These are phyloP conservation scores for Tetracentron sinense DNA, from an alignment of 164 flowering plant genomes.

Conservation along the genomic window DNA sequence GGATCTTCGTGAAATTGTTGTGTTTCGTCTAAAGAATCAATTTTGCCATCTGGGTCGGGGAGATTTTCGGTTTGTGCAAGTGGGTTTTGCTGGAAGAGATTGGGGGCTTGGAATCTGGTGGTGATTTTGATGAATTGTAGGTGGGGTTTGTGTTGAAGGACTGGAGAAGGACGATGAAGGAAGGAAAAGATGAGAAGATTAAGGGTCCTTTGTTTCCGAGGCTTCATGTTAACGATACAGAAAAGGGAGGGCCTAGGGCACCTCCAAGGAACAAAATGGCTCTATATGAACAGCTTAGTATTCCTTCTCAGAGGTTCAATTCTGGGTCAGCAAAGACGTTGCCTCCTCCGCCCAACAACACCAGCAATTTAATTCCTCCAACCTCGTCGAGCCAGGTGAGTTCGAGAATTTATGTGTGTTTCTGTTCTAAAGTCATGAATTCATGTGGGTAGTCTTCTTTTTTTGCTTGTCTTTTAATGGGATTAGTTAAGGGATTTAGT, in stretches of 20 bases:
- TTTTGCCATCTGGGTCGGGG: conserved; percentile 13
- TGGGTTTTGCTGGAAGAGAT: conserved; percentile 6
- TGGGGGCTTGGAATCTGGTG: conserved; percentile 3
- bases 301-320: conserved; percentile 59
- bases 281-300: conserved; percentile 66
- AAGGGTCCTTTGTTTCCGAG: conserved; percentile 71
- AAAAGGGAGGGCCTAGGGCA: conserved; percentile 79
- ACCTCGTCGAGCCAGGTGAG: conserved; percentile 50
- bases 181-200: conserved; percentile 48
- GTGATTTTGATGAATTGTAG: conserved; percentile 7
- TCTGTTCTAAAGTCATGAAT: not conserved
- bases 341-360: conserved; percentile 29
- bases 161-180: conserved; percentile 33
- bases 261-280: conserved; percentile 97
- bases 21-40: not conserved
- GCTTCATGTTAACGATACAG: conserved; percentile 79
- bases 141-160: conserved; percentile 6
- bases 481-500: not conserved
- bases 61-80: not conserved
- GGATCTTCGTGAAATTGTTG: conserved; percentile 1
- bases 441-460: not conserved
- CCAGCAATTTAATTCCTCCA: conserved; percentile 26
- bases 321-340: conserved; percentile 27
- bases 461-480: not conserved
- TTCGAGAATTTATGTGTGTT: not conserved